Evolutionary conservation across 176 grass and related monocot genomes (phyloP).

Genomic region (Oryza officinalis): DNA sequence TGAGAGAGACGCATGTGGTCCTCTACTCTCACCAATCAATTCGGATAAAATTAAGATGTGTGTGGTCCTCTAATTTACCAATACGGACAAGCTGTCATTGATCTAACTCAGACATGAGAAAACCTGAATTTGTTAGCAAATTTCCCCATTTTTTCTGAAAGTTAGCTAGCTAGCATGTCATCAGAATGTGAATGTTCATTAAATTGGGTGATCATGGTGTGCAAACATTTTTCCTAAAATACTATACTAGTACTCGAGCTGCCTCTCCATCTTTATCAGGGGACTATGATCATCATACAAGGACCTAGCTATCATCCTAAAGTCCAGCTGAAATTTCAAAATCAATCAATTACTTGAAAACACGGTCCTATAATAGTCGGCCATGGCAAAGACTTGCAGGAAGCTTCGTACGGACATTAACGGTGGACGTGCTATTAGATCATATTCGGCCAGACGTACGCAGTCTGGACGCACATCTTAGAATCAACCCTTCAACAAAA

Average conservation of each 20-base stretch:
- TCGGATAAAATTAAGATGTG: neutral
- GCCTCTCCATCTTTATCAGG: neutral
- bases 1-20: constrained; percentile 15
- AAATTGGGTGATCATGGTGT: neutral
- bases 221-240: neutral
- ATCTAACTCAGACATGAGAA: neutral
- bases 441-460: constrained; percentile 4
- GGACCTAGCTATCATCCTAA: neutral
- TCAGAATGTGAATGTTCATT: neutral
- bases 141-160: neutral
- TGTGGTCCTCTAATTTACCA: neutral
- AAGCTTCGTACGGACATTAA: constrained; percentile 38
- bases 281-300: neutral
- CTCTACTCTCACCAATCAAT: constrained; percentile 13
- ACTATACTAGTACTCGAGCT: no score
- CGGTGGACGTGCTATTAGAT: constrained; percentile 16
- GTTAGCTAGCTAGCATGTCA: neutral
- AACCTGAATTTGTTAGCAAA: neutral
- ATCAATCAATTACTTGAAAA: constrained; percentile 23
- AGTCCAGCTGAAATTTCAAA: constrained; percentile 18
- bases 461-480: constrained; percentile 38
- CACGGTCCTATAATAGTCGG: constrained; percentile 16
- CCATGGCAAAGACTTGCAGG: constrained; percentile 20
- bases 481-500: constrained; percentile 30
- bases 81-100: neutral